Percentiles rank a stretch among this genome's conserved stretches.
phyloP scores from a whole-genome alignment of 1,284 basidiomycete genomes.

The Tilletia horrida region DNA sequence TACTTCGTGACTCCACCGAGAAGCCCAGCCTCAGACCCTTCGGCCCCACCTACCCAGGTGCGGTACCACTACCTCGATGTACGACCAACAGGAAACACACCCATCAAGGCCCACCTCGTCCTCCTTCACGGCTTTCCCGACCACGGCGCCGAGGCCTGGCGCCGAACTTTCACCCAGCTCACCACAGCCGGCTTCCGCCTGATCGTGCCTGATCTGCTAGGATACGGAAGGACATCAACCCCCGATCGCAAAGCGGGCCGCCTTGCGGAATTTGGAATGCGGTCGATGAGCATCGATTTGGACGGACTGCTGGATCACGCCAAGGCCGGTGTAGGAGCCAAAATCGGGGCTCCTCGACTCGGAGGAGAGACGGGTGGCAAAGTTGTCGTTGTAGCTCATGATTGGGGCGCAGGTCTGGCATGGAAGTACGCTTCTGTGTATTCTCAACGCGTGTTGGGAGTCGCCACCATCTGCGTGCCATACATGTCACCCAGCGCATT shows the following conservation, averaged over 20 bases:
- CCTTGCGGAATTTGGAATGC: constrained; percentile 40
- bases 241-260: constrained; percentile 21
- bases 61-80: constrained; percentile 45
- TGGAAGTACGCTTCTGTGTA: constrained; percentile 41
- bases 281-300: constrained; percentile 37
- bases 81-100: constrained; percentile 26
- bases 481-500: constrained; percentile 34
- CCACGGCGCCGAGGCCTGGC: constrained; percentile 30
- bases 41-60: constrained; percentile 32
- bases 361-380: constrained; percentile 29
- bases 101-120: constrained; percentile 33
- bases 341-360: constrained; percentile 29
- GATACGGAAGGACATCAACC: constrained; percentile 35
- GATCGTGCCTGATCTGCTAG: constrained; percentile 43
- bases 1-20: constrained; percentile 39
- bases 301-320: constrained; percentile 39
- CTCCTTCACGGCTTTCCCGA: constrained; percentile 47
- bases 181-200: constrained; percentile 33
- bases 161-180: constrained; percentile 32
- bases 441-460: constrained; percentile 37
- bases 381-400: constrained; percentile 41
- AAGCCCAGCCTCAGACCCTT: constrained; percentile 32
- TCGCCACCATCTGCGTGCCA: constrained; percentile 36
- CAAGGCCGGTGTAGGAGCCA: constrained; percentile 28
- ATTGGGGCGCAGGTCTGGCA: constrained; percentile 44